These are phyloP conservation scores for Aspergillus japonicus DNA, from an alignment of 2,329 filamentous ascomycete species.

Conservation along the genomic window DNA sequence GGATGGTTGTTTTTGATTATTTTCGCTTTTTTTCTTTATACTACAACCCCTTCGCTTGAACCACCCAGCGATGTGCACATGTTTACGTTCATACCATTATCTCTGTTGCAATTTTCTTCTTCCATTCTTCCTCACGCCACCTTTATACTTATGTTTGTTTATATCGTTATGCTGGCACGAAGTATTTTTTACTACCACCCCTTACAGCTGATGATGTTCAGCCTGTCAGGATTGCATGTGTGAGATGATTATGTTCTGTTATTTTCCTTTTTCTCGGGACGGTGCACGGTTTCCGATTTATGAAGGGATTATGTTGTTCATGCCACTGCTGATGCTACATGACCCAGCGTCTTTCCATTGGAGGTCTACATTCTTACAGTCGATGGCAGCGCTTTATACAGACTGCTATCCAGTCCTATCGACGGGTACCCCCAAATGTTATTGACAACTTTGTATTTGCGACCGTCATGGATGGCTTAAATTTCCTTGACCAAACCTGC, in stretches of 20 bases:
- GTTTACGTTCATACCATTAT: conserved; percentile 15
- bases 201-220: conserved; percentile 19
- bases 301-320: conserved; percentile 14
- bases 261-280: conserved; percentile 13
- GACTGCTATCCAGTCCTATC: conserved; percentile 4
- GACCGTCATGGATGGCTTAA: not conserved
- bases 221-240: conserved; percentile 26
- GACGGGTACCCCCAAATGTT: conserved; percentile 4
- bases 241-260: conserved; percentile 25
- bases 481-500: not conserved
- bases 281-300: conserved; percentile 14
- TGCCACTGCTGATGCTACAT: conserved; percentile 17
- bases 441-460: conserved; percentile 4
- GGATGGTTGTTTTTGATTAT: conserved; percentile 24
- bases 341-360: not conserved
- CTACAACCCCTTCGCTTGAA: conserved; percentile 12
- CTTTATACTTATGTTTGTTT: conserved; percentile 28
- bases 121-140: conserved; percentile 10
- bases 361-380: not conserved
- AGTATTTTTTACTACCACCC: conserved; percentile 18
- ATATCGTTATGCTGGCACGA: conserved; percentile 31
- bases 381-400: not conserved
- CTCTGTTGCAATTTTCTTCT: conserved; percentile 16
- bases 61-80: conserved; percentile 39
- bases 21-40: conserved; percentile 12